Evolutionary conservation across 2,329 filamentous ascomycete genomes (phyloP).

Genomic region (Ophiostoma sp.): DNA sequence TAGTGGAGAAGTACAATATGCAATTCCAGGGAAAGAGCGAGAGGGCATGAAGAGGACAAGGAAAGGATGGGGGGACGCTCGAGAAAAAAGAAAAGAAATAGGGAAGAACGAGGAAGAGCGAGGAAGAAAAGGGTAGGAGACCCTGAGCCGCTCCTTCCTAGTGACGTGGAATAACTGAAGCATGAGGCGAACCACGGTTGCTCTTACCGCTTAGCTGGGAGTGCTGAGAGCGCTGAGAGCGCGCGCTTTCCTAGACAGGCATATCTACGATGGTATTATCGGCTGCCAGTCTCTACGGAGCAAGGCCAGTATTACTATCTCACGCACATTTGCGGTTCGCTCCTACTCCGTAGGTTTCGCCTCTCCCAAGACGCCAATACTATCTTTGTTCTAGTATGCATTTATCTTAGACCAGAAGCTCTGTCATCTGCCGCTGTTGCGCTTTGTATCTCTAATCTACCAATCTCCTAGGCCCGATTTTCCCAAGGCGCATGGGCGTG

Average conservation of each 20-base stretch:
- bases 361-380: not conserved
- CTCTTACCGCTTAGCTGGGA: not conserved
- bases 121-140: not conserved
- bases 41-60: no score
- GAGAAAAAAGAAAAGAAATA: not conserved
- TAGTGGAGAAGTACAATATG: not conserved
- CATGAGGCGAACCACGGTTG: not conserved
- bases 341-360: not conserved
- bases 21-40: not conserved
- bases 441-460: conserved; percentile 2
- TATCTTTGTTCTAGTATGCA: not conserved
- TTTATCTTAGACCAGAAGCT: conserved; percentile 16
- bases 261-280: conserved; percentile 7
- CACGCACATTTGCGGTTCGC: conserved; percentile 12
- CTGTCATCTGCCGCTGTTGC: conserved; percentile 15
- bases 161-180: no score
- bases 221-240: no score
- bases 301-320: conserved; percentile 7
- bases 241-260: conserved; percentile 15
- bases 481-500: not conserved
- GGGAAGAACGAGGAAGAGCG: not conserved
- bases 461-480: conserved; percentile 4
- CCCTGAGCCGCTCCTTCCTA: not conserved
- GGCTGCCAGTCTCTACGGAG: conserved; percentile 13
- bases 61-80: not conserved